Evolutionary conservation across 345 rosid genomes (phyloP).

Genomic region (Eucalyptus fibrosa): DNA sequence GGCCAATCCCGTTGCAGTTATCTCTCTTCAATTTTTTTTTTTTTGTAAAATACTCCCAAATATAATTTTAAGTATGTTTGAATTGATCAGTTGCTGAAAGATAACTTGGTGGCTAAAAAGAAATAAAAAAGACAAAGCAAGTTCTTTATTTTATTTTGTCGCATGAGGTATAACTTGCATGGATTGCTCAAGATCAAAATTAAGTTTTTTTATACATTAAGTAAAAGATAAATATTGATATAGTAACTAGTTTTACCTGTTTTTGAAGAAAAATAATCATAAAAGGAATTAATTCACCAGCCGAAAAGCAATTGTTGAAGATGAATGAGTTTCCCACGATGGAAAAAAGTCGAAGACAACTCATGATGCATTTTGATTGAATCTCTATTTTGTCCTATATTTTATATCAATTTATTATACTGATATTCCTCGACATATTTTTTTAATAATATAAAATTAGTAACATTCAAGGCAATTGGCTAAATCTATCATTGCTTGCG

Average conservation of each 20-base stretch:
- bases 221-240: neutral
- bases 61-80: neutral
- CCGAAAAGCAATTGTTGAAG: neutral
- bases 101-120: neutral
- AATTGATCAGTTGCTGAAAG: neutral
- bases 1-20: neutral
- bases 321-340: neutral
- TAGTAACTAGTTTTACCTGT: neutral
- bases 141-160: neutral
- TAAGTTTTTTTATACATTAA: neutral
- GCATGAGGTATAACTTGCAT: neutral
- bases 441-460: neutral
- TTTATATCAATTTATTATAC: neutral
- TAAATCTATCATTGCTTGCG: neutral
- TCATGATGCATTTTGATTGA: neutral
- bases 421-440: neutral
- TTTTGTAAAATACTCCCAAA: neutral
- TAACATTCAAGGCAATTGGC: neutral
- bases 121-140: neutral
- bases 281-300: neutral
- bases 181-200: neutral
- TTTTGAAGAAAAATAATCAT: neutral
- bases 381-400: neutral
- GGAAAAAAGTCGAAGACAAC: neutral
- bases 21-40: neutral